Conservation (phyloP, 306 rosid genomes). For the Notholithocarpus densiflorus region DNA sequence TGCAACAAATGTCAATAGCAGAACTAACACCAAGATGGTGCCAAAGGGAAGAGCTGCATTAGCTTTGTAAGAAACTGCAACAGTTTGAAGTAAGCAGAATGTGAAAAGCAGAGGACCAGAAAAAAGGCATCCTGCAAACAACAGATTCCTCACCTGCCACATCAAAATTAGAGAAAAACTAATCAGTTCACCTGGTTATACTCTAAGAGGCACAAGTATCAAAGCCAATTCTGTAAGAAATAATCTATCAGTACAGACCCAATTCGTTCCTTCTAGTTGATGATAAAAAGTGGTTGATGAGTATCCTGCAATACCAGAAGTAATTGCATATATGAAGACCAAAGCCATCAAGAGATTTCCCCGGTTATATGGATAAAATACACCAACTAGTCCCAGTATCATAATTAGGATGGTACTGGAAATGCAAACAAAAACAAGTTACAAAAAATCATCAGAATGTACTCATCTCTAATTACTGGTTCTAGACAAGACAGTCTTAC, state of each 20-base stretch:
- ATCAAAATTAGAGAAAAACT: conserved; percentile 24
- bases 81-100: conserved; percentile 94
- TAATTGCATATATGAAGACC: conserved; percentile 92
- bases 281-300: conserved; percentile 85
- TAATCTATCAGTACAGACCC: conserved; percentile 46
- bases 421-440: conserved; percentile 13
- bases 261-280: conserved; percentile 88
- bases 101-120: conserved; percentile 92
- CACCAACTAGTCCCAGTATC: conserved; percentile 88
- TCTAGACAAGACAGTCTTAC: not conserved
- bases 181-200: conserved; percentile 3
- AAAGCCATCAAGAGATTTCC: conserved; percentile 93
- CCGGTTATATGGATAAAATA: conserved; percentile 91
- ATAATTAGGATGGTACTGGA: conserved; percentile 92
- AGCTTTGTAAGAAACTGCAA: conserved; percentile 87
- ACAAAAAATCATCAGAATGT: conserved; percentile 13
- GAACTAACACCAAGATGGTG: conserved; percentile 82
- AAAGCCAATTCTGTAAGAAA: conserved; percentile 4
- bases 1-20: conserved; percentile 87
- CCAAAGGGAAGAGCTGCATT: conserved; percentile 98
- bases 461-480: not conserved
- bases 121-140: conserved; percentile 92
- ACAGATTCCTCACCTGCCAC: conserved; percentile 78
- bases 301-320: conserved; percentile 94
- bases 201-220: not conserved